Percentiles rank a stretch among this genome's conserved stretches.
Conservation (phyloP, 192 early-diverging fungal species). For the Spizellomyces sp. region DNA sequence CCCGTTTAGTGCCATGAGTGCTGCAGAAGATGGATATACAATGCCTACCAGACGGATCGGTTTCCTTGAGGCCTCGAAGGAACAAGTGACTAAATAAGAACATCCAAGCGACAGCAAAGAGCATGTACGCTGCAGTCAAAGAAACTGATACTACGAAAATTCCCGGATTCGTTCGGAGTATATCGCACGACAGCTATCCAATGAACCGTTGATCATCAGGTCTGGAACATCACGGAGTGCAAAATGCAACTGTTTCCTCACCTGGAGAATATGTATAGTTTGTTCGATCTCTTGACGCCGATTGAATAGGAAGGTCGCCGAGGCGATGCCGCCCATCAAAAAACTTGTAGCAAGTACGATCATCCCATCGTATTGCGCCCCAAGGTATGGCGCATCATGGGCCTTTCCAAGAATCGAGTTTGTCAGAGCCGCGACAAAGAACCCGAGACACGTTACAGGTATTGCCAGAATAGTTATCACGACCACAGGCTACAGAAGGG, state of each 20-base stretch:
- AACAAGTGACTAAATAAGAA: constrained; percentile 68
- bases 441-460: constrained; percentile 29
- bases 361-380: constrained; percentile 42
- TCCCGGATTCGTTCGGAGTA: constrained; percentile 69
- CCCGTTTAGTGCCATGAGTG: neutral
- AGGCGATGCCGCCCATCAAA: constrained; percentile 35
- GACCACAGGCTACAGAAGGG: constrained; percentile 31
- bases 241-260: neutral
- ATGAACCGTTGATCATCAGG: no score
- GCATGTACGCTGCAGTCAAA: constrained; percentile 57
- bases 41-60: constrained; percentile 3
- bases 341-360: constrained; percentile 25
- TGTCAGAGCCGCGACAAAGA: constrained; percentile 34
- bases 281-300: constrained; percentile 39
- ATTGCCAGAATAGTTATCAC: constrained; percentile 34
- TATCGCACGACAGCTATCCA: constrained; percentile 69
- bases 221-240: no score
- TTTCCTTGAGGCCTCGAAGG: constrained; percentile 50
- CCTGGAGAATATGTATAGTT: constrained; percentile 41
- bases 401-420: constrained; percentile 38
- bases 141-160: constrained; percentile 65
- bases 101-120: constrained; percentile 69
- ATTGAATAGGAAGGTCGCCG: constrained; percentile 21
- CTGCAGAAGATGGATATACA: neutral
- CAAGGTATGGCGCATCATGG: constrained; percentile 38